Percentiles rank a stretch among this genome's conserved stretches.
Conservation (phyloP, 2,329 filamentous ascomycete species). For the Metarhizium sp. region DNA sequence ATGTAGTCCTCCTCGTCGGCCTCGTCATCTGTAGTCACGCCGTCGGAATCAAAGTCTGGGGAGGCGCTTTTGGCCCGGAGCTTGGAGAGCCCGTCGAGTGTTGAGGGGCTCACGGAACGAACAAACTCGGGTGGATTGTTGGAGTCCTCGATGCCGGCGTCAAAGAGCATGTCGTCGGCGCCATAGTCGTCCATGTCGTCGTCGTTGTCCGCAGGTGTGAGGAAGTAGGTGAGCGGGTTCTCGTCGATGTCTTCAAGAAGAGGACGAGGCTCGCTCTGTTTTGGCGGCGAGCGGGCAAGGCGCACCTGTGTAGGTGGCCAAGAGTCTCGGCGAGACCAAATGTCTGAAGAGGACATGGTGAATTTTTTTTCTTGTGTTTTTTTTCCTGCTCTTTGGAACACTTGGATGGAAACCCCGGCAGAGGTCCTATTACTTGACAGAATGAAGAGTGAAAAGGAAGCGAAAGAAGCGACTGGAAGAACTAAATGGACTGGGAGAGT, state of each 20-base stretch:
- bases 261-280: slow-evolving; percentile 24
- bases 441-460: background rate
- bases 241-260: slow-evolving; percentile 41
- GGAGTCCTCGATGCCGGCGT: slow-evolving; percentile 47
- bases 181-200: slow-evolving; percentile 30
- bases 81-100: slow-evolving; percentile 40
- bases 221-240: slow-evolving; percentile 46
- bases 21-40: slow-evolving; percentile 34
- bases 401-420: too few relatives aligned
- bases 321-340: slow-evolving; percentile 32
- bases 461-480: background rate
- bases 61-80: slow-evolving; percentile 23
- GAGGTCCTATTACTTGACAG: too few relatives aligned
- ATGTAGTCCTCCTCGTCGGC: slow-evolving; percentile 42
- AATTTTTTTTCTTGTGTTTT: background rate
- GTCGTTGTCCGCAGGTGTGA: slow-evolving; percentile 38
- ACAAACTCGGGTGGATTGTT: slow-evolving; percentile 35
- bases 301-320: slow-evolving; percentile 44
- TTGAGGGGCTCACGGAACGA: slow-evolving; percentile 48
- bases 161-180: slow-evolving; percentile 39
- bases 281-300: slow-evolving; percentile 29
- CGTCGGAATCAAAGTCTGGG: slow-evolving; percentile 30
- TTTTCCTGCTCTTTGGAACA: background rate
- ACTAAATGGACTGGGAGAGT: background rate
- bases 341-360: slow-evolving; percentile 25